phyloP scores from a whole-genome alignment of 108 stramenopile species.

The Chaetoceros muelleri region DNA sequence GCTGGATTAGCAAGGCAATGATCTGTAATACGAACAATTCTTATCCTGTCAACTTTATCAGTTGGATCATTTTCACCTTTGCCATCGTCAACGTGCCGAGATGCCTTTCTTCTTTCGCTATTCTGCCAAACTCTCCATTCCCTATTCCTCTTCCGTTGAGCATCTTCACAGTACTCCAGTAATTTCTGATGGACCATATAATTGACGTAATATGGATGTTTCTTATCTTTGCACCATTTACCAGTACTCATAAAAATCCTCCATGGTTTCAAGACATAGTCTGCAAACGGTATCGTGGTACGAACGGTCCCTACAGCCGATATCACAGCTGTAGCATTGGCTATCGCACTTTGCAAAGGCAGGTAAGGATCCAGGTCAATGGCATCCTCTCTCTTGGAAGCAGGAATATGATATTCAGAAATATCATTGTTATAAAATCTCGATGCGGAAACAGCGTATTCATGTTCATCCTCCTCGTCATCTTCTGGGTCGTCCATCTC shows the following conservation, averaged over 20 bases:
- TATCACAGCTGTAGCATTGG: constrained; percentile 44
- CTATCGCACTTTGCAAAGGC: constrained; percentile 25
- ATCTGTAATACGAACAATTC: constrained; percentile 63
- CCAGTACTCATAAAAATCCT: constrained; percentile 27
- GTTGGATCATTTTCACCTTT: constrained; percentile 8
- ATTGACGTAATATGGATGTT: constrained; percentile 64
- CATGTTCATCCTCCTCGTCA: constrained; percentile 15
- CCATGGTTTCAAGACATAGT: constrained; percentile 40
- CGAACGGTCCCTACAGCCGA: constrained; percentile 51
- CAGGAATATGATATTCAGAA: constrained; percentile 26
- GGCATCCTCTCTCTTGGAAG: constrained; percentile 6
- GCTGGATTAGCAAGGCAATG: constrained; percentile 27
- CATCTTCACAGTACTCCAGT: constrained; percentile 48
- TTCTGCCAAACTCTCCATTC: neutral
- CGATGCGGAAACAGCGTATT: constrained; percentile 27
- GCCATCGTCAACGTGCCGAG: constrained; percentile 8
- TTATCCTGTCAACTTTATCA: constrained; percentile 31
- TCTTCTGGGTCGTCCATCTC: constrained; percentile 17
- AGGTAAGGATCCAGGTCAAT: neutral
- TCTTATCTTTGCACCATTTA: constrained; percentile 46
- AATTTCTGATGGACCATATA: constrained; percentile 41
- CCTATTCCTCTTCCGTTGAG: constrained; percentile 42
- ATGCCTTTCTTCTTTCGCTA: constrained; percentile 17
- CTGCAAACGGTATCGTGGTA: constrained; percentile 49
- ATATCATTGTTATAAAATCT: constrained; percentile 24